A percentile compares a stretch with the other conserved stretches of the same genome.
Conservation (phyloP, 73 alveolate genomes). For the Stentor coeruleus region DNA sequence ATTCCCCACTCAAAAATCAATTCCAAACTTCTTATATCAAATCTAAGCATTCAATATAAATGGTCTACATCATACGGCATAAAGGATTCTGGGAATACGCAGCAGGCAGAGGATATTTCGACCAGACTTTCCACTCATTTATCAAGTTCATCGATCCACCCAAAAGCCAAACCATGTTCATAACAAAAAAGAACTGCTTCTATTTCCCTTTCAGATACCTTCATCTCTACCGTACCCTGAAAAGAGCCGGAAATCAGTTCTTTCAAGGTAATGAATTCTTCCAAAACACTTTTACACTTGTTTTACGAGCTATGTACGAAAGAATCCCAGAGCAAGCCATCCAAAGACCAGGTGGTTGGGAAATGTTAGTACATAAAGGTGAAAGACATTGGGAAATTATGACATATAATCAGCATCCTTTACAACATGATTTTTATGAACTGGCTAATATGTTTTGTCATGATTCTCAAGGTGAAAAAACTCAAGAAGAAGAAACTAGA, state of each 20-base stretch:
- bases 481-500: slow-evolving; percentile 21
- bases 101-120: slow-evolving; percentile 2
- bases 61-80: slow-evolving; percentile 24
- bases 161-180: background rate
- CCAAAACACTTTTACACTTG: background rate
- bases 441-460: background rate
- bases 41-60: no score
- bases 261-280: slow-evolving; percentile 17
- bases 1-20: no score
- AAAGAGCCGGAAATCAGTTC: slow-evolving; percentile 3
- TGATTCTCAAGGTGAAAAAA: slow-evolving; percentile 2
- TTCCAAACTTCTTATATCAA: no score
- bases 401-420: slow-evolving; percentile 25
- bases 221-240: slow-evolving; percentile 17
- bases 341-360: slow-evolving; percentile 15
- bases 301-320: background rate
- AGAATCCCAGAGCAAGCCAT: background rate
- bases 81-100: slow-evolving; percentile 26
- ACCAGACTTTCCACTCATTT: background rate
- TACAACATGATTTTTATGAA: slow-evolving; percentile 23
- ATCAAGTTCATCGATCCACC: slow-evolving; percentile 21
- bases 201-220: slow-evolving; percentile 23
- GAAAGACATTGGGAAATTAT: slow-evolving; percentile 12
- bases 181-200: background rate
- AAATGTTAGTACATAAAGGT: slow-evolving; percentile 16